Base-by-base conservation (phyloP, 352 stramenopile genomes). In the Globisporangium alternatum region DNA sequence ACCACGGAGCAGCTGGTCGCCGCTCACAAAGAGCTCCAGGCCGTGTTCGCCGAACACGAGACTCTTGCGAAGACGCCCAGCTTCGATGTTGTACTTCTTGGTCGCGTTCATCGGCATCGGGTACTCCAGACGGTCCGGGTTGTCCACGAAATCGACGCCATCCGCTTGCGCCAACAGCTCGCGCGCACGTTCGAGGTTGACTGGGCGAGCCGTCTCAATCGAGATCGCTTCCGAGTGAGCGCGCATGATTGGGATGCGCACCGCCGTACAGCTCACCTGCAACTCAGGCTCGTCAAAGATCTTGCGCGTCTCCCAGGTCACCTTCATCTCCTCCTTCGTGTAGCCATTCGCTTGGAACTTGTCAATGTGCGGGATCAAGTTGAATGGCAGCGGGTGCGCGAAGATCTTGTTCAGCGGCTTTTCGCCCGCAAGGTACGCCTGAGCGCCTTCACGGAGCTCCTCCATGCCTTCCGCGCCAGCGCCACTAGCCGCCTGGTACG, bases 311-410 rank as follows among this genome's bases (percentile, higher is more conserved):
- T 99, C 97, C 97, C 97, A 99, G 58, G 96, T 98, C 39, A 99
- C 96, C 75, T 99, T 99, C 96, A 99, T 99, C 84, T 99, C 97
- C 75, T 99, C 97, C 83, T 99, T 99, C 39, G 96, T 99, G 82
- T 98, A 99, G 62, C 95, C 91, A 73, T 99, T 99, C 10, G 97
- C 87, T 79, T 99, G 96, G 73, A 99, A 99, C 74, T 98, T 98
- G 78, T 99, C 97, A 77, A 99, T 99, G 76, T 99, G 97, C 45
- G 97, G 97, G 75, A 99, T 99, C 22, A 99, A 88, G 81, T 99
- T 99, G 79, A 99, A 99, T 17, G 97, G 93, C 56, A 99, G 74
- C 53, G 97, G 96, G 81, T 99, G 95, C 39, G 95, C 93, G 80
- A 99, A 99, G 9, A 98, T 83, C 69, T 97, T 96, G 76, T 98